Evolutionary conservation across 148 eudicot species (phyloP).

Genomic region (Limonium bicolor): DNA sequence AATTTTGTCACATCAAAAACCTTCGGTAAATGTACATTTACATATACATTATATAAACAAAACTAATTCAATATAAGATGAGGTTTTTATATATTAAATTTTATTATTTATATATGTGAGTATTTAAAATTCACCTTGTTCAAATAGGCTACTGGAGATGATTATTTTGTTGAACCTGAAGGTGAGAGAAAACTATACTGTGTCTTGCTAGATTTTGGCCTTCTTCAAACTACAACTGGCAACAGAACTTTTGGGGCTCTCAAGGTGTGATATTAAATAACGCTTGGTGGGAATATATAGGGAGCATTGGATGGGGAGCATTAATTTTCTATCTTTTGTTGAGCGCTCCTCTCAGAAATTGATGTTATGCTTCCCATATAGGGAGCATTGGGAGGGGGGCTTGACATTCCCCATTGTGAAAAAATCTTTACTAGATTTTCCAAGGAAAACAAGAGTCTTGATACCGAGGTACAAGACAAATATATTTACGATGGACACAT

Average conservation of each 20-base stretch:
- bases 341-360: too few species aligned
- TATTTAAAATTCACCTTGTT: too few species aligned
- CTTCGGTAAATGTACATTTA: too few species aligned
- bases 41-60: too few species aligned
- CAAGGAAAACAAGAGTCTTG: constrained; percentile 60
- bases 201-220: constrained; percentile 85
- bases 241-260: constrained; percentile 86
- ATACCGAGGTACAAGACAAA: constrained; percentile 57
- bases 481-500: constrained; percentile 71
- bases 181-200: constrained; percentile 79
- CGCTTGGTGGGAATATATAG: too few species aligned
- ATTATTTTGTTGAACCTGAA: constrained; percentile 71
- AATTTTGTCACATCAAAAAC: too few species aligned
- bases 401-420: constrained; percentile 75
- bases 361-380: constrained; percentile 4
- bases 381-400: constrained; percentile 84
- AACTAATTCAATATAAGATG: too few species aligned
- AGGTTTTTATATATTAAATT: too few species aligned
- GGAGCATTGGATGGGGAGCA: too few species aligned
- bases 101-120: too few species aligned
- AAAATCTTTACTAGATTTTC: constrained; percentile 69
- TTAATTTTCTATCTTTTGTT: not conserved
- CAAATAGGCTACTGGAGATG: constrained; percentile 89
- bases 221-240: constrained; percentile 68
- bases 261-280: constrained; percentile 21